A percentile compares a stretch with the other conserved stretches of the same genome.
phyloP scores from a whole-genome alignment of 352 stramenopile genomes.

The Phytophthora idaei region DNA sequence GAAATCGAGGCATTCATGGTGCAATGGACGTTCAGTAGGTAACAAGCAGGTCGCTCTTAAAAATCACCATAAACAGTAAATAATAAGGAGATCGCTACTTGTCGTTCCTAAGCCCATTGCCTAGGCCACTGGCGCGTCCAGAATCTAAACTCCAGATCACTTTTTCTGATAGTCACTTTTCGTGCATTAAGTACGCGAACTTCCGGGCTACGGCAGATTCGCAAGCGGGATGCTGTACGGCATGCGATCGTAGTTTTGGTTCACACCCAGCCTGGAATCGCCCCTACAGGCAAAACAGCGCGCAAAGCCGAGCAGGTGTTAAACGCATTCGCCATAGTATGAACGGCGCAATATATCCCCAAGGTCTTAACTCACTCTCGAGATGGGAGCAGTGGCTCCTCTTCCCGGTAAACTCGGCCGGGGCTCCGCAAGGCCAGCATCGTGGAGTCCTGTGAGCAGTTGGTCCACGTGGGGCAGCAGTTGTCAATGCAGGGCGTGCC shows the following conservation, averaged over 20 bases:
- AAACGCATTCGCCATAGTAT: constrained; percentile 13
- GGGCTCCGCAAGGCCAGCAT: constrained; percentile 50
- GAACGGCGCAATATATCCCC: background rate
- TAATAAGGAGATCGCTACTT: too few species aligned
- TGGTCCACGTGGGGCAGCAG: constrained; percentile 52
- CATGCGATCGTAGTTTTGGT: constrained; percentile 80
- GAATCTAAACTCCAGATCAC: too few species aligned
- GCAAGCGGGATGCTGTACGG: constrained; percentile 73
- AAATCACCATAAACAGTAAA: too few species aligned
- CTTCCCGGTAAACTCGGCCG: constrained; percentile 54
- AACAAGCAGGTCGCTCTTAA: too few species aligned
- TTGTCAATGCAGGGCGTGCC: constrained; percentile 67
- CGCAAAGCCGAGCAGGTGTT: constrained; percentile 2
- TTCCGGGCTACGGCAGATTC: constrained; percentile 50
- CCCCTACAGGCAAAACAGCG: constrained; percentile 40
- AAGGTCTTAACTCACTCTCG: constrained; percentile 50
- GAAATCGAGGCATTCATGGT: too few species aligned
- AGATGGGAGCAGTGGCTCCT: constrained; percentile 59
- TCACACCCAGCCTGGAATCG: constrained; percentile 70
- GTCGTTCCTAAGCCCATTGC: too few species aligned
- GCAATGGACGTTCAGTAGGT: too few species aligned
- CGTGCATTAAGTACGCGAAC: background rate
- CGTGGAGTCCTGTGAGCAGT: constrained; percentile 54
- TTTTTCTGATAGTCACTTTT: too few species aligned
- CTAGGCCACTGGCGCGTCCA: too few species aligned